Conservation (phyloP, 805 yeast genomes). For the Torulaspora quercuum region DNA sequence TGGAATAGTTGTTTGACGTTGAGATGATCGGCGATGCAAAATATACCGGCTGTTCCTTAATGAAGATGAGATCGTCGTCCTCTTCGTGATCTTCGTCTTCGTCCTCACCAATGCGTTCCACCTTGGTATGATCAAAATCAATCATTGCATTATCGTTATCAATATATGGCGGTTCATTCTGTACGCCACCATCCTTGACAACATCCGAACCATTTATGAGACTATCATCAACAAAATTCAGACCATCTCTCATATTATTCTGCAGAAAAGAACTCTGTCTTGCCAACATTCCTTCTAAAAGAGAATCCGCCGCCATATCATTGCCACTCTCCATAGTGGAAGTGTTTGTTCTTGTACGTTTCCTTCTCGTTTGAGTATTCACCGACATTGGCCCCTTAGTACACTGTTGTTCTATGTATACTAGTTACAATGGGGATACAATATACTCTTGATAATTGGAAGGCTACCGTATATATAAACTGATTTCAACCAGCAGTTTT, state of each 20-base stretch:
- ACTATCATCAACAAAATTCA: constrained; percentile 10
- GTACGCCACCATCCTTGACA: constrained; percentile 3
- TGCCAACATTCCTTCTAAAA: constrained; percentile 29
- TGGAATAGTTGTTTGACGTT: constrained; percentile 16
- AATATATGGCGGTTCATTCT: constrained; percentile 13
- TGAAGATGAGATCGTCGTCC: constrained; percentile 33
- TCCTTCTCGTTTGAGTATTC: constrained; percentile 12
- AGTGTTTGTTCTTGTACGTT: constrained; percentile 14
- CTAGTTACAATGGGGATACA: constrained; percentile 4
- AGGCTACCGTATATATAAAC: constrained; percentile 5
- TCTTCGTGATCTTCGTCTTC: constrained; percentile 14
- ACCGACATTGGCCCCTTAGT: constrained; percentile 11
- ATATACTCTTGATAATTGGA: background rate
- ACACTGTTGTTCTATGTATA: constrained; percentile 4
- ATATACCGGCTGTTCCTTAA: constrained; percentile 30
- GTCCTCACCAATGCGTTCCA: constrained; percentile 9
- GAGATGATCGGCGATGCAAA: constrained; percentile 15
- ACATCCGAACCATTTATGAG: constrained; percentile 1
- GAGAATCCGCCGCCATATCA: constrained; percentile 12
- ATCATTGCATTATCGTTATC: constrained; percentile 15
- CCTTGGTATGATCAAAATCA: constrained; percentile 10
- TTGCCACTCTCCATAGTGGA: constrained; percentile 7
- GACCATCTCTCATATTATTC: constrained; percentile 22
- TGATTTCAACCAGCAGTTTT: constrained; percentile 4
- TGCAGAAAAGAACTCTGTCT: constrained; percentile 26